These are phyloP conservation scores for Exidia glandulosa DNA, from an alignment of 768 basidiomycete genomes.

Conservation along the genomic window DNA sequence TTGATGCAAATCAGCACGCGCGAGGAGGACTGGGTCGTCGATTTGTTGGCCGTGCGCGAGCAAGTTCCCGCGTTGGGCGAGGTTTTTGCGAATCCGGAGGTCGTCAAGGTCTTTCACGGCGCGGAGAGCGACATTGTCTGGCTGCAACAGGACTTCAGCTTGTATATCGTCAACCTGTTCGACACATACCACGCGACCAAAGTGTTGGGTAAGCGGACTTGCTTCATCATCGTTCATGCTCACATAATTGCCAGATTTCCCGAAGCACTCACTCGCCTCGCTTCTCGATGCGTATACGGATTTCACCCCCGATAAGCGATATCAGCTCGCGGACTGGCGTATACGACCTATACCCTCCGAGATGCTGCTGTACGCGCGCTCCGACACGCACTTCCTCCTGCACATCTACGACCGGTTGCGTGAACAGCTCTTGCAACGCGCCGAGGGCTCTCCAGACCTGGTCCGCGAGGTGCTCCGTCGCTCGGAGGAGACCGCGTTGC, in stretches of 20 bases:
- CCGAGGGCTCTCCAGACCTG: constrained; percentile 25
- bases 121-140: constrained; percentile 90
- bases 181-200: constrained; percentile 95
- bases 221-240: neutral
- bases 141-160: constrained; percentile 91
- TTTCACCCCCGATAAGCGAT: constrained; percentile 86
- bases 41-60: constrained; percentile 61
- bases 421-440: constrained; percentile 68
- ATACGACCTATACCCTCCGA: constrained; percentile 81
- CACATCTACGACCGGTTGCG: constrained; percentile 88
- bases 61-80: constrained; percentile 68
- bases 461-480: constrained; percentile 56
- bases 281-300: constrained; percentile 84
- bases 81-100: constrained; percentile 71
- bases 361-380: constrained; percentile 88
- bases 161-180: constrained; percentile 93
- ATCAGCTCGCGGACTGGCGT: constrained; percentile 96
- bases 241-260: constrained; percentile 45
- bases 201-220: constrained; percentile 45
- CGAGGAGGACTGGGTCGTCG: constrained; percentile 78
- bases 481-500: constrained; percentile 67
- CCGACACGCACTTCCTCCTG: constrained; percentile 92
- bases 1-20: constrained; percentile 87
- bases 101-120: constrained; percentile 92
- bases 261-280: constrained; percentile 71